Evolutionary conservation across 2,329 filamentous ascomycete species (phyloP).

Genomic region (Purpureocillium lavendulum): DNA sequence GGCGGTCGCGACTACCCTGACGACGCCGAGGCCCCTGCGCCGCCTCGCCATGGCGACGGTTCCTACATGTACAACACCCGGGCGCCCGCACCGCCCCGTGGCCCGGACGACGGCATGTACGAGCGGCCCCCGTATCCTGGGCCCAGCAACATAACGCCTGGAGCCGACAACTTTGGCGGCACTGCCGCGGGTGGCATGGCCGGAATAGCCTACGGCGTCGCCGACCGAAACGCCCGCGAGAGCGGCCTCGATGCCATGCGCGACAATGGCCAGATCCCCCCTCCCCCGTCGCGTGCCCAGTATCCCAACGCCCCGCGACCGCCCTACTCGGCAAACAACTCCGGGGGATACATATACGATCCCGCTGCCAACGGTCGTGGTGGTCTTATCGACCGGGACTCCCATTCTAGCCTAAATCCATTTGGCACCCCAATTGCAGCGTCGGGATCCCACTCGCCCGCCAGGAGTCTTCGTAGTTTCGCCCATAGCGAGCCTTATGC

Average conservation of each 20-base stretch:
- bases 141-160: constrained; percentile 43
- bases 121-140: constrained; percentile 7
- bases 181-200: constrained; percentile 57
- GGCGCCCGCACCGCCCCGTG: constrained; percentile 3
- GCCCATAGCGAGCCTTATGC: constrained; percentile 37
- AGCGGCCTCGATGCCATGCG: constrained; percentile 57
- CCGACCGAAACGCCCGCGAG: constrained; percentile 55
- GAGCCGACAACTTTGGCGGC: constrained; percentile 59
- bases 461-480: constrained; percentile 40
- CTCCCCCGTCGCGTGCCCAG: constrained; percentile 26
- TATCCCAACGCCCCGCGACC: constrained; percentile 10
- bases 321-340: constrained; percentile 11
- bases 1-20: neutral
- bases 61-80: constrained; percentile 11
- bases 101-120: constrained; percentile 16
- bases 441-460: constrained; percentile 30
- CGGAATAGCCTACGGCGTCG: constrained; percentile 58
- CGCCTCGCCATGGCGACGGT: constrained; percentile 14
- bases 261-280: constrained; percentile 25
- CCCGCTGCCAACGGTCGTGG: neutral
- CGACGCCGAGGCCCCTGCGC: constrained; percentile 4
- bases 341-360: constrained; percentile 8
- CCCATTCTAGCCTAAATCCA: constrained; percentile 33
- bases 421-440: constrained; percentile 26
- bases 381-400: constrained; percentile 24